Evolutionary conservation across 2,329 filamentous ascomycete genomes (phyloP).

Genomic region (Sporothrix pallida): DNA sequence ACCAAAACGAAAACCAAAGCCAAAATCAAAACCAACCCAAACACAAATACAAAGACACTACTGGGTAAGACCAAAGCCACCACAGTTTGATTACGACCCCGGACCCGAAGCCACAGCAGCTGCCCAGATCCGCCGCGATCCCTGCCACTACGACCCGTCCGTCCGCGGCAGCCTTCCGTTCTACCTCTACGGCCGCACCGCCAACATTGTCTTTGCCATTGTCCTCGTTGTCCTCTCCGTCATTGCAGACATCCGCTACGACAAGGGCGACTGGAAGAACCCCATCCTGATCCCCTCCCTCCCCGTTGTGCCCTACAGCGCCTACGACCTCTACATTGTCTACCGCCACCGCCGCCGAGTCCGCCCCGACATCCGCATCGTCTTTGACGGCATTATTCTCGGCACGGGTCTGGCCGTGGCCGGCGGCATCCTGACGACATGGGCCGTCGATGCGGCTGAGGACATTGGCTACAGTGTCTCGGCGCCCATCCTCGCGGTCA

Average conservation of each 20-base stretch:
- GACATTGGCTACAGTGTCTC: background rate
- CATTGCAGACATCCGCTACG: background rate
- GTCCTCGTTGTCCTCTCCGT: conserved; percentile 10
- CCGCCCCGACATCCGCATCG: conserved; percentile 17
- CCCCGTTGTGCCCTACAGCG: background rate
- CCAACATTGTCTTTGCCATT: conserved; percentile 9
- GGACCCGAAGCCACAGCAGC: background rate
- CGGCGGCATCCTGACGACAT: conserved; percentile 15
- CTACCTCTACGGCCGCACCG: conserved; percentile 11
- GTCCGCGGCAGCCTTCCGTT: background rate
- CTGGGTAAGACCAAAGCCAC: no score
- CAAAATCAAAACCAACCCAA: no score
- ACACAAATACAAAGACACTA: no score
- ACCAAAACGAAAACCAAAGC: no score
- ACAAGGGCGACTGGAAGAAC: conserved; percentile 18
- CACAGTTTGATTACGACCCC: background rate
- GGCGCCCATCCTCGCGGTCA: conserved; percentile 18
- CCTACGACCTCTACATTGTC: conserved; percentile 6
- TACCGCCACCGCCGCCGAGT: background rate
- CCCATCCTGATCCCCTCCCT: conserved; percentile 22
- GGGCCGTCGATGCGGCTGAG: background rate
- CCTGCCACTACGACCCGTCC: background rate
- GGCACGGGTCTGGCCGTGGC: conserved; percentile 26
- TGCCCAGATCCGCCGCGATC: background rate
- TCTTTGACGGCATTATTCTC: conserved; percentile 26